phyloP scores from a whole-genome alignment of 331 rosid genomes.

The Dryas integrifolia region DNA sequence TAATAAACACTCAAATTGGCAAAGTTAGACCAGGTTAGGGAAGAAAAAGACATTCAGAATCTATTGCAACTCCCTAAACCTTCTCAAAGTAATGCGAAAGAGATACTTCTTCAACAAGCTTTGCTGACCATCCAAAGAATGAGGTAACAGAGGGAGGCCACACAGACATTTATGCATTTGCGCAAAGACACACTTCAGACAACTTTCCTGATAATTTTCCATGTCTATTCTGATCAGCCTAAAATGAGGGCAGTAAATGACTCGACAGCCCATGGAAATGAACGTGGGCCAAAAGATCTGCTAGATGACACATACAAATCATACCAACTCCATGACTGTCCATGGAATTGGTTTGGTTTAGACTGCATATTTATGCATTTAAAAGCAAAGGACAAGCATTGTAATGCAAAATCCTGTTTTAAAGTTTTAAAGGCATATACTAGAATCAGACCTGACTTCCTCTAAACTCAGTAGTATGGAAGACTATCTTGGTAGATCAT shows the following conservation, averaged over 20 bases:
- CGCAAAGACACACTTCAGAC: constrained; percentile 11
- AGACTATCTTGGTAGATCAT: background rate
- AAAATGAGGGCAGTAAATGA: background rate
- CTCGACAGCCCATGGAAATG: background rate
- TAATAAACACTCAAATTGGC: background rate
- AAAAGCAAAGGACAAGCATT: background rate
- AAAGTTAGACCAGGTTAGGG: background rate
- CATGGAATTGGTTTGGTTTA: background rate
- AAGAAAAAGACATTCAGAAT: constrained; percentile 2
- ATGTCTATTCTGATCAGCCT: background rate
- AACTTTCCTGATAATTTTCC: background rate
- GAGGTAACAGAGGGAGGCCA: constrained; percentile 9
- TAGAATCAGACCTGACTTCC: background rate
- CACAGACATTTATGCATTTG: background rate
- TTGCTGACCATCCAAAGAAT: background rate
- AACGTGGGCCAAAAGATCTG: background rate
- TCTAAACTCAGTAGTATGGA: background rate
- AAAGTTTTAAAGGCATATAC: background rate
- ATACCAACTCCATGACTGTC: background rate
- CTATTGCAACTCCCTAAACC: background rate
- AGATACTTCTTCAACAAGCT: background rate
- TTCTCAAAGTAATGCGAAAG: background rate
- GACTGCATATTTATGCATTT: background rate
- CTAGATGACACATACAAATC: background rate
- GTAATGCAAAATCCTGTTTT: background rate